Evolutionary conservation across 169 alveolate genomes (phyloP), one percentile per base, ranked within the genome.

Genomic region (Theileria luwenshuni): DNA sequence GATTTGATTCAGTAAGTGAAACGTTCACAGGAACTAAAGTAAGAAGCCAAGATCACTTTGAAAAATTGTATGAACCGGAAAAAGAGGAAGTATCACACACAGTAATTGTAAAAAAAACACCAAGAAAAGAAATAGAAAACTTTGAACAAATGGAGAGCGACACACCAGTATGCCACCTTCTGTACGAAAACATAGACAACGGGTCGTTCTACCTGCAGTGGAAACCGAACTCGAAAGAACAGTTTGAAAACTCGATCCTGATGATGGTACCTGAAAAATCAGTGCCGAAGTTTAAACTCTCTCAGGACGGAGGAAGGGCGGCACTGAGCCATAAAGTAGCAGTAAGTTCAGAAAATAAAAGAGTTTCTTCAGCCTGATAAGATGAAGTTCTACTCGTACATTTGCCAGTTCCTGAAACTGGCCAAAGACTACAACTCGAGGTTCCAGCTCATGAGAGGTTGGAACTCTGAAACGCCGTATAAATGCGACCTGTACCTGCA

Each of bases 351-450:
- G 45, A 30, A 19, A 3, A 3, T 23, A 25, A 54, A 48, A 8
- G 28, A 21, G 15, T 41, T 25, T 3, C 21, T 49, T 42, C 77
- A 81, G 84, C 84, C 89, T 33, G 84, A 73, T 60, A 81, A 81
- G 68, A 51, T 47, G 47, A 81, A 81, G 74, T 81, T 49, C 54
- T 81, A 70, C 68, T 74, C 83, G 48, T 28, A 63, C 23, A 61
- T 81, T 7, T 81, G 89, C 61, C 68, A 63, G 42, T 81, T 81
- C 65, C 47, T 81, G 64, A 81, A 81, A 60, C 17, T 52, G 12
- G 89, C 89, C 61, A 81, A 81, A 69, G 84, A 81, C 38, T 81
- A 73, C 84, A 74, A 81, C 74, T 60, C 85, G 35, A 79, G 43
- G 59, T 30, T 79, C 52, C 86, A 79, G 70, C 33, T 79, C 38